Evolutionary conservation across 257 asterid genomes (phyloP), one percentile per base, ranked within the genome.

Genomic region (Penstemon eatonii): DNA sequence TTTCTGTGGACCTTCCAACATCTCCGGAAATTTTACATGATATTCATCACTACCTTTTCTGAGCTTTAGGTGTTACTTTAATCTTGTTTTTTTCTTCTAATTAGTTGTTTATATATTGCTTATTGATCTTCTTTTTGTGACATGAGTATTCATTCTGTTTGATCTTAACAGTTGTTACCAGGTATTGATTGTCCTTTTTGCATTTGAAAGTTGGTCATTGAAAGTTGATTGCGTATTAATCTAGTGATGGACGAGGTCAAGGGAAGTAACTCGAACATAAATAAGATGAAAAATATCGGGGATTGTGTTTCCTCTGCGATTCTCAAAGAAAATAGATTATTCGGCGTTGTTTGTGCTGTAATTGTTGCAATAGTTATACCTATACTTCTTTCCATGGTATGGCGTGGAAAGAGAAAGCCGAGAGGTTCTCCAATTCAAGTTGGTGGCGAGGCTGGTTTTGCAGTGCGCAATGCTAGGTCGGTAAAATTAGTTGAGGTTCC

Each of bases 341-440:
- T 69, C 71, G 90, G 89, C 63, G 46, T 88, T 68, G 69, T 60
- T 65, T 78, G 80, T 71, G 96, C 89, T 39, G 80, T 72, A 63
- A 10, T 84, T 70, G 69, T 81, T 73, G 95, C 96, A 10, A n/a
- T 87, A 46, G 47, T 75, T 57, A 65, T 87, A 67, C 96, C 96
- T 40, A 5, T 84, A 70, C 67, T 88, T 58, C 81, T 93, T 67
- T 79, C 94, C 13, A 33, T 72, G 66, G 69, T 86, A 65, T 71
- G 85, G 52, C 56, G 81, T 56, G 89, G 93, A 53, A 84, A 76
- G 81, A 87, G 69, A 75, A 92, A 89, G 73, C 86, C 74, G 83
- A 88, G 98, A 81, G 98, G 97, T 67, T 84, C 82, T 76, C 88
- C 81, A 1, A 95, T 79, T 65, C 66, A 85, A 77, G 95, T 83